phyloP scores from a whole-genome alignment of 306 rosid species.

The Vigna reflexopilosa region DNA sequence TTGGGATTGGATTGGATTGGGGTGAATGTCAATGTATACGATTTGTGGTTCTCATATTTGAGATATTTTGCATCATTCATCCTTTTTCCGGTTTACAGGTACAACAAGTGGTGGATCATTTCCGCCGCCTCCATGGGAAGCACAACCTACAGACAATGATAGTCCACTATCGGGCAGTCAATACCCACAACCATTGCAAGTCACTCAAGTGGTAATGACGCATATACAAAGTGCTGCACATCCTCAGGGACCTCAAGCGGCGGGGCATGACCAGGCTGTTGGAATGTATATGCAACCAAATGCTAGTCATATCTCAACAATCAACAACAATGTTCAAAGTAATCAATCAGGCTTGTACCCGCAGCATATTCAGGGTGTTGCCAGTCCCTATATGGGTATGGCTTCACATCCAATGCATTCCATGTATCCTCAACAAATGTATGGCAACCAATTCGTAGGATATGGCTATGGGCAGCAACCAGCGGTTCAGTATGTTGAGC shows the following conservation, averaged over 20 bases:
- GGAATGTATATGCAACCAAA: conserved; percentile 80
- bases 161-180: conserved; percentile 64
- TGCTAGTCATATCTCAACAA: conserved; percentile 60
- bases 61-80: conserved; percentile 29
- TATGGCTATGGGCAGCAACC: conserved; percentile 86
- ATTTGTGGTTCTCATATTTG: conserved; percentile 23
- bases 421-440: conserved; percentile 77
- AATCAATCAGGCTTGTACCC: conserved; percentile 67
- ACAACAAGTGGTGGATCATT: conserved; percentile 67
- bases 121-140: conserved; percentile 99
- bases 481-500: conserved; percentile 70
- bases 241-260: conserved; percentile 71
- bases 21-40: conserved; percentile 38
- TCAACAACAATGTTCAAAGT: conserved; percentile 64
- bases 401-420: conserved; percentile 64
- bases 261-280: conserved; percentile 63
- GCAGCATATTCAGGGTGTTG: conserved; percentile 53
- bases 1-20: conserved; percentile 26
- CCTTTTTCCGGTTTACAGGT: conserved; percentile 55
- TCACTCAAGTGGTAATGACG: conserved; percentile 64
- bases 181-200: conserved; percentile 78
- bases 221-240: conserved; percentile 55
- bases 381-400: conserved; percentile 69
- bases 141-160: conserved; percentile 67
- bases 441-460: conserved; percentile 70